Conservation (phyloP, 208 protist species). For the Leishmania arabica region DNA sequence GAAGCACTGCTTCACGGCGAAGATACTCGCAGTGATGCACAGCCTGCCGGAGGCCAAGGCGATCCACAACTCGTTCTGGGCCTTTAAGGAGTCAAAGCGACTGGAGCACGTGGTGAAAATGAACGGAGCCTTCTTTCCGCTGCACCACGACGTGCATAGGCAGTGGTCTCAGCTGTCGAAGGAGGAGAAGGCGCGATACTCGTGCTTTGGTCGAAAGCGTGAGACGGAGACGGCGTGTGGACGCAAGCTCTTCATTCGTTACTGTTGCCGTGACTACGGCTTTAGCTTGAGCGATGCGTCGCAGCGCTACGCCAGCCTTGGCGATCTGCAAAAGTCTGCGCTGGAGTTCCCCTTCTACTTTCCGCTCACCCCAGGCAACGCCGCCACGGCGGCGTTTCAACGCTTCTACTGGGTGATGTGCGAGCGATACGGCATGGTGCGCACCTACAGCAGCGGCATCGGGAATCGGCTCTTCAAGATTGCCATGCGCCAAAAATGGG, state of each 20-base stretch:
- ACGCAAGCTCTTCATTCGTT: slow-evolving; percentile 62
- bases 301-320: slow-evolving; percentile 42
- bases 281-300: slow-evolving; percentile 42
- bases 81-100: slow-evolving; percentile 35
- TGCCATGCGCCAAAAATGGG: slow-evolving; percentile 74
- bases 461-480: slow-evolving; percentile 64
- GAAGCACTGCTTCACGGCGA: slow-evolving; percentile 50
- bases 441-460: slow-evolving; percentile 16
- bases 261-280: slow-evolving; percentile 79
- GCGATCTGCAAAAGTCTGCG: slow-evolving; percentile 74
- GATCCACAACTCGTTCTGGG: slow-evolving; percentile 33
- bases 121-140: slow-evolving; percentile 39
- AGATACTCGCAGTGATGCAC: slow-evolving; percentile 52
- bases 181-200: slow-evolving; percentile 53
- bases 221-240: slow-evolving; percentile 39
- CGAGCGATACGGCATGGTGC: slow-evolving; percentile 51
- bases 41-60: slow-evolving; percentile 64
- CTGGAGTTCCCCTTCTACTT: slow-evolving; percentile 83
- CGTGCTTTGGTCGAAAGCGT: slow-evolving; percentile 45
- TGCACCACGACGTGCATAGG: not conserved
- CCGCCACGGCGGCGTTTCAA: slow-evolving; percentile 39
- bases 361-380: slow-evolving; percentile 44
- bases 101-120: slow-evolving; percentile 41
- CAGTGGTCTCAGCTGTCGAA: slow-evolving; percentile 40
- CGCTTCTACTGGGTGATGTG: slow-evolving; percentile 72